Evolutionary conservation across 441 rosid genomes (phyloP).

Genomic region (Pelargonium citronellum): DNA sequence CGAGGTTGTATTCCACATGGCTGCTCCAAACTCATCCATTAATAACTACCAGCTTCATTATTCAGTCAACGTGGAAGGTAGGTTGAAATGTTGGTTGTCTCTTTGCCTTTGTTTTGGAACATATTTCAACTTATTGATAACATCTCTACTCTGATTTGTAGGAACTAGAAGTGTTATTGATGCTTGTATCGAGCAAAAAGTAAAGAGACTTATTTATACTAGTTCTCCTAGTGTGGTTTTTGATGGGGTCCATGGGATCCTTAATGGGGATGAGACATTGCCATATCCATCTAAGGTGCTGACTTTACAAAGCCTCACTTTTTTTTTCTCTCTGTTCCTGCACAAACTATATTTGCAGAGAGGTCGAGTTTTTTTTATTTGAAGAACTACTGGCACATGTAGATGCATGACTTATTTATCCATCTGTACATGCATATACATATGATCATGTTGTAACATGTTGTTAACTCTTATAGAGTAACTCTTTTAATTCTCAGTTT

Average conservation of each 20-base stretch:
- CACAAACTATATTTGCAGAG: not conserved
- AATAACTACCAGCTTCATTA: constrained; percentile 67
- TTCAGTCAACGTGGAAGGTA: constrained; percentile 86
- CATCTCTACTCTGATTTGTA: constrained; percentile 24
- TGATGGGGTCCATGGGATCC: constrained; percentile 59
- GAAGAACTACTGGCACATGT: not conserved
- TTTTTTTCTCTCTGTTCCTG: not conserved
- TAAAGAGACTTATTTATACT: constrained; percentile 79
- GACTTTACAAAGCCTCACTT: not conserved
- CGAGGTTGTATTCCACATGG: constrained; percentile 88
- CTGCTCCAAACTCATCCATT: constrained; percentile 87
- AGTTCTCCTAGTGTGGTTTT: constrained; percentile 90
- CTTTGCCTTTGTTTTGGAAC: not conserved
- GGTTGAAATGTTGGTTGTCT: not conserved
- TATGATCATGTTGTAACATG: too few species aligned
- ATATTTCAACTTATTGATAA: not conserved
- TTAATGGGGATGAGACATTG: constrained; percentile 59
- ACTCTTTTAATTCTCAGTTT: not conserved
- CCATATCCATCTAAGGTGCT: constrained; percentile 63
- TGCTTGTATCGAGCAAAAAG: constrained; percentile 64
- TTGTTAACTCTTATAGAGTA: not conserved
- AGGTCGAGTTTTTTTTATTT: not conserved
- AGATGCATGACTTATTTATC: not conserved
- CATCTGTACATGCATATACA: not conserved
- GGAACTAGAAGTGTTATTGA: constrained; percentile 79